Conservation (phyloP, 2,329 filamentous ascomycete species). For the Xylariaceae sp. region DNA sequence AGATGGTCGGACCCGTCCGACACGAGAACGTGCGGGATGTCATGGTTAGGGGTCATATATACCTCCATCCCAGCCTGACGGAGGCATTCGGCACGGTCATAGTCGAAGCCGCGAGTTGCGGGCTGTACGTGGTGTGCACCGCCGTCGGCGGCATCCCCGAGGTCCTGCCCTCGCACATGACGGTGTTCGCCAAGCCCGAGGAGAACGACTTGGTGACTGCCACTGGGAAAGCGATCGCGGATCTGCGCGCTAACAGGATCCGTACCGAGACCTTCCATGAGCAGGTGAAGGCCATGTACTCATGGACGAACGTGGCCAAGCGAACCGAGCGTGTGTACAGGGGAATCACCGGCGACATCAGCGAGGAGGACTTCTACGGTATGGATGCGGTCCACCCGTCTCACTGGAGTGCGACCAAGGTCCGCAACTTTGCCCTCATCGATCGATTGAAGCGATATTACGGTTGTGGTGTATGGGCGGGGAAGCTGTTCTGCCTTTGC, state of each 20-base stretch:
- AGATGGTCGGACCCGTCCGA: conserved; percentile 84
- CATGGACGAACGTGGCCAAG: conserved; percentile 91
- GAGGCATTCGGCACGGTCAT: conserved; percentile 98
- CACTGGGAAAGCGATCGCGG: conserved; percentile 82
- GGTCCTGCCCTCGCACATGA: conserved; percentile 94
- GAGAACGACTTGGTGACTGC: conserved; percentile 91
- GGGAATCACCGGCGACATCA: conserved; percentile 81
- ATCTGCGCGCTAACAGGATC: conserved; percentile 78
- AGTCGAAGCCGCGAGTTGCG: conserved; percentile 93
- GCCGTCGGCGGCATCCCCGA: conserved; percentile 96
- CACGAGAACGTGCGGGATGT: conserved; percentile 97
- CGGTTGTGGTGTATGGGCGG: conserved; percentile 96
- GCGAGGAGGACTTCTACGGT: conserved; percentile 83
- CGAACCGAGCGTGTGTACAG: conserved; percentile 94
- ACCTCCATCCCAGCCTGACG: conserved; percentile 88
- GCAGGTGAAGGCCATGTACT: conserved; percentile 97
- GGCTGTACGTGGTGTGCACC: conserved; percentile 93
- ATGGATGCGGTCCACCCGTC: conserved; percentile 59
- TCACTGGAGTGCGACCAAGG: conserved; percentile 65
- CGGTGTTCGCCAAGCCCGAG: conserved; percentile 91
- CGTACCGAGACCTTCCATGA: conserved; percentile 93
- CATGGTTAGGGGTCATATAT: conserved; percentile 95
- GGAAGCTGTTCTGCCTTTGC: conserved; percentile 93
- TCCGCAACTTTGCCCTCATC: conserved; percentile 82
- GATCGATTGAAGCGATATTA: conserved; percentile 95